Percentiles rank a stretch among this genome's conserved stretches.
phyloP scores from a whole-genome alignment of 768 basidiomycete genomes.

The Panaeolus papilionaceus region DNA sequence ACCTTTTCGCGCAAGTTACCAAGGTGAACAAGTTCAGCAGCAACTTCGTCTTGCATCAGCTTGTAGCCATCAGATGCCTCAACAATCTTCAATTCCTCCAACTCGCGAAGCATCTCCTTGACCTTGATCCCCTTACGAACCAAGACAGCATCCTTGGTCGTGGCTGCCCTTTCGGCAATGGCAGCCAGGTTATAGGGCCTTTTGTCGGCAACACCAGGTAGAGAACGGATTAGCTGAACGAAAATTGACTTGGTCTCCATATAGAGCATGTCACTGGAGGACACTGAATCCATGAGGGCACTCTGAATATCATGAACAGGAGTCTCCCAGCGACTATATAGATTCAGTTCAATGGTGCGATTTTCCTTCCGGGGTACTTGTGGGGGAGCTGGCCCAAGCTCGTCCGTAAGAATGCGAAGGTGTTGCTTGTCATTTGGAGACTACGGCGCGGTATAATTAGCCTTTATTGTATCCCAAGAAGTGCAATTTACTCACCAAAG shows the following conservation, averaged over 20 bases:
- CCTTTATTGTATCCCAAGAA: not conserved
- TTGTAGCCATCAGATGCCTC: slow-evolving; percentile 84
- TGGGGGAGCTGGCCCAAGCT: slow-evolving; percentile 89
- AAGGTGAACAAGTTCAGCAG: slow-evolving; percentile 93
- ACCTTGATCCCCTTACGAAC: slow-evolving; percentile 99
- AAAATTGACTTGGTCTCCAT: slow-evolving; percentile 99
- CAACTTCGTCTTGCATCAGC: slow-evolving; percentile 98
- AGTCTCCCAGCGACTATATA: slow-evolving; percentile 99
- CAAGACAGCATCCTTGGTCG: slow-evolving; percentile 94
- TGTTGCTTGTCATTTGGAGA: slow-evolving; percentile 98
- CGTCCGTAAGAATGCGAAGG: slow-evolving; percentile 94
- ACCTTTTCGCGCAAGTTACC: slow-evolving; percentile 98
- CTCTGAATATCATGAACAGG: slow-evolving; percentile 98
- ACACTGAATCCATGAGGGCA: slow-evolving; percentile 96
- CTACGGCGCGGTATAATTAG: slow-evolving; percentile 45
- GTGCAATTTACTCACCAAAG: slow-evolving; percentile 64
- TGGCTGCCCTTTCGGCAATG: slow-evolving; percentile 94
- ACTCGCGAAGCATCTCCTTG: slow-evolving; percentile 97
- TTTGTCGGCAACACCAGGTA: slow-evolving; percentile 84
- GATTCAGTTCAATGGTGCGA: slow-evolving; percentile 85
- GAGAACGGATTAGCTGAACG: slow-evolving; percentile 94
- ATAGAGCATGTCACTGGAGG: slow-evolving; percentile 98
- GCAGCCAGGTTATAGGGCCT: slow-evolving; percentile 87
- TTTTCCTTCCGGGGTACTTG: slow-evolving; percentile 99
- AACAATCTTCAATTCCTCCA: slow-evolving; percentile 89